Evolutionary conservation across 2,329 filamentous ascomycete genomes (phyloP), one percentile per base, ranked within the genome.

Genomic region (Diaporthe amygdali): DNA sequence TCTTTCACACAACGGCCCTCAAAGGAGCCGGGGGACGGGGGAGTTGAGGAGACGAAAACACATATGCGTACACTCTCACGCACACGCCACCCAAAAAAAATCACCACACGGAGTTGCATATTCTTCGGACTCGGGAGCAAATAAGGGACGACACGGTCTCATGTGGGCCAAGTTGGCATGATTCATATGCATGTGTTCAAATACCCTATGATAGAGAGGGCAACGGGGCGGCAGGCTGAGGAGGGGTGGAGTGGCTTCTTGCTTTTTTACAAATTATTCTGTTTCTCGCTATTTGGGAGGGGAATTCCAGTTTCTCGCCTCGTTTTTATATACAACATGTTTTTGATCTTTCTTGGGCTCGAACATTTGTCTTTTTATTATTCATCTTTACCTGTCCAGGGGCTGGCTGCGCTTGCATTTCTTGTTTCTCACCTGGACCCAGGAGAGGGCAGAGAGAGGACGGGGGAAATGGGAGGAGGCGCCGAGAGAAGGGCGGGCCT

Each of bases 181-280:
- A 63, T 66, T 70, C 51, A 51, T 72, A 54, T 68, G 59, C 66
- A 70, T 70, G 67, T 69, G 70, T 72, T 72, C 67, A 69, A 66
- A 72, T 70, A 66, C 67, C 59, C 66, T 34, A 71, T 70, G 73
- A 74, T 67, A 71, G 68, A 74, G 68, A 69, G 64, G 61, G 71
- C 59, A 71, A 37, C 20, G 30, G 64, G 46, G 32, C 14, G n/a
- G 30, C 30, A 12, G 27, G 69, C 34, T 44, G 52, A 51, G 55
- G 63, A 41, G 70, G 59, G 63, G 52, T 32, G 32, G 44, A n/a
- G n/a, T 46, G 41, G 55, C 34, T 66, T 61, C 41, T 69, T 55
- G 34, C 67, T 69, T 51, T 47, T 59, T 56, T 52, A 52, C 49
- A 52, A 34, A 20, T 56, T 52, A 32, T 59, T 32, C 17, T 39